Evolutionary conservation across 2,329 filamentous ascomycete species (phyloP), one percentile per base, ranked within the genome.

Genomic region (Sclerotiophoma versabilis): DNA sequence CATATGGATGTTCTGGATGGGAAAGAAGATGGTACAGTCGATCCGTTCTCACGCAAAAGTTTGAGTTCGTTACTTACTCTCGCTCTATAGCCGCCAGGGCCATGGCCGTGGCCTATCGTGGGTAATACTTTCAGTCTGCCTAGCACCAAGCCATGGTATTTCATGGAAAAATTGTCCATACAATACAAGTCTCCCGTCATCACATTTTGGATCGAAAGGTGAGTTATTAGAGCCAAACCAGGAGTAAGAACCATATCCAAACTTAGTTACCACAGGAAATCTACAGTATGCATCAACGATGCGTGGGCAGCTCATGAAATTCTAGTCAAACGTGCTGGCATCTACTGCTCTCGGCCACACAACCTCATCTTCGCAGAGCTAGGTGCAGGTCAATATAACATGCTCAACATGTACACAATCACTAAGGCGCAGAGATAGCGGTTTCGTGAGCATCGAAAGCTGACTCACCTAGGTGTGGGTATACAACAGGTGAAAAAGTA

Each of bases 51-150:
- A 11, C 11, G 6, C 11, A 11, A 12, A 9, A 8, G 6, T 5
- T 32, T n/a, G 14, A 11, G 29, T 5, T 5, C 11, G 22, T 4
- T 14, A 6, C 27, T 41, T n/a, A 26, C 23, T n/a, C 7, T 43
- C 14, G 29, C 38, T 5, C 4, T 32, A 50, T 47, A 83, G 80
- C 83, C 83, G 0, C 83, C 83, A 2, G 83, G 83, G 0, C 83
- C 83, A 0, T 75, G 83, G 3, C 83, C 83, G 2, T 76, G 76
- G 57, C 83, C 83, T 4, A 76, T 85, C 26, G 71, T 85, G 4
- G 83, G 83, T 27, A 85, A 84, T 62, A 85, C 82, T 0, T 83
- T 81, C 50, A 78, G 79, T 56, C 75, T 85, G 4, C 83, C 83
- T 1, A 76, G 80, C 20, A 76, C 74, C 49, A 84, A 85, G 62